Evolutionary conservation across 1,139 yeast genomes (phyloP).

Genomic region (Pichia kudriavzevii): DNA sequence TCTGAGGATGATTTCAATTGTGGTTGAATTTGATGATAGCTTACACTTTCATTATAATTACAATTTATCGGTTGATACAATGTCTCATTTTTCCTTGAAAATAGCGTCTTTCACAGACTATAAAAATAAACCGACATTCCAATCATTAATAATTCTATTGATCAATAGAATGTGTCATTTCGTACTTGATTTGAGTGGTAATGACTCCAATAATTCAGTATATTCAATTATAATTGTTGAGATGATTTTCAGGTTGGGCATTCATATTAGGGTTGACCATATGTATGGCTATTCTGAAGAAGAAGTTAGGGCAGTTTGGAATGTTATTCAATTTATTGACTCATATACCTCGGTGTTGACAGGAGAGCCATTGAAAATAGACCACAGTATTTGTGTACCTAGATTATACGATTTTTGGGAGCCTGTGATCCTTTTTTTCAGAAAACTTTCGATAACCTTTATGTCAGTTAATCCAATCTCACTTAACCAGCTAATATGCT

Average conservation of each 20-base stretch:
- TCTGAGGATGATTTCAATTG: not conserved
- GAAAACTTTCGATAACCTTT: slow-evolving; percentile 11
- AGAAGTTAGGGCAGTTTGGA: slow-evolving; percentile 15
- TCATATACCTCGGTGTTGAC: slow-evolving; percentile 12
- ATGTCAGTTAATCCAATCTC: slow-evolving; percentile 14
- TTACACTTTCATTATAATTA: slow-evolving; percentile 9
- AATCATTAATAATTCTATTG: slow-evolving; percentile 13
- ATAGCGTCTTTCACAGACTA: slow-evolving; percentile 13
- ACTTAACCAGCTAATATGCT: slow-evolving; percentile 13
- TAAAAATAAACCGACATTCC: slow-evolving; percentile 14
- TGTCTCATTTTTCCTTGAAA: slow-evolving; percentile 5
- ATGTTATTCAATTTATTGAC: slow-evolving; percentile 15
- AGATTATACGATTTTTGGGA: slow-evolving; percentile 6
- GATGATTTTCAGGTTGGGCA: slow-evolving; percentile 7
- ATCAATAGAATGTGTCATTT: slow-evolving; percentile 8
- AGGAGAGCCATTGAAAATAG: slow-evolving; percentile 19
- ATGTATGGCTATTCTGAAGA: slow-evolving; percentile 8
- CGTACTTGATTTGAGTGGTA: slow-evolving; percentile 7
- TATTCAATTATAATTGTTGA: slow-evolving; percentile 2
- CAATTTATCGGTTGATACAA: slow-evolving; percentile 6
- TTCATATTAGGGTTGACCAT: slow-evolving; percentile 8
- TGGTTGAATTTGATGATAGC: slow-evolving; percentile 6
- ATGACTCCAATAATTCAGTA: slow-evolving; percentile 15
- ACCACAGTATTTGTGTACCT: slow-evolving; percentile 17
- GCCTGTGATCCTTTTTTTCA: slow-evolving; percentile 7